A percentile compares a stretch with the other conserved stretches of the same genome.
These are phyloP conservation scores for Aphanomyces astaci DNA, from an alignment of 352 stramenopile species.

Conservation along the genomic window DNA sequence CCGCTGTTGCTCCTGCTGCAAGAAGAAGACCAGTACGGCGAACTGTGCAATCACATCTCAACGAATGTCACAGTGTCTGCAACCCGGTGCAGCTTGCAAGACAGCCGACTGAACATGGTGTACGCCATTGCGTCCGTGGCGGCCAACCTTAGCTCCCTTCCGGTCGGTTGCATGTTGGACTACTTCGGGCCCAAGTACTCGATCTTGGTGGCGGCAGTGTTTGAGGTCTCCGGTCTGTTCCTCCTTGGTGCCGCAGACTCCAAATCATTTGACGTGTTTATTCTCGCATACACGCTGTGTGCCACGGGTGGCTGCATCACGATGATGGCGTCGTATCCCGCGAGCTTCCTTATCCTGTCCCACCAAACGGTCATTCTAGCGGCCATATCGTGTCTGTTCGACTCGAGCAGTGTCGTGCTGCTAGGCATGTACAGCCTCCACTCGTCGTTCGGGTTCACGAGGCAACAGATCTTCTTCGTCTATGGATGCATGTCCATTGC, in stretches of 20 bases:
- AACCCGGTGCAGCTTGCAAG: slow-evolving; percentile 61
- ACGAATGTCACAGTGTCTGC: not conserved
- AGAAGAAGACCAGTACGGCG: slow-evolving; percentile 71
- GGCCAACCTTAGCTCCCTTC: slow-evolving; percentile 68
- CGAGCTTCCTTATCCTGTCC: slow-evolving; percentile 62
- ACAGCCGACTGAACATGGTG: slow-evolving; percentile 84
- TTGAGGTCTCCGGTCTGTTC: slow-evolving; percentile 62
- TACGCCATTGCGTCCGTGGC: slow-evolving; percentile 72
- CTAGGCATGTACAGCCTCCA: slow-evolving; percentile 54
- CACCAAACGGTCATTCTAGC: slow-evolving; percentile 72
- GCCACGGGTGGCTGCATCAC: slow-evolving; percentile 67
- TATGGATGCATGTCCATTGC: slow-evolving; percentile 35
- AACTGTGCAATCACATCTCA: slow-evolving; percentile 42
- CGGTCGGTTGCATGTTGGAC: slow-evolving; percentile 75
- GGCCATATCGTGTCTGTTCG: slow-evolving; percentile 69
- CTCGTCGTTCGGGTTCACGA: slow-evolving; percentile 36
- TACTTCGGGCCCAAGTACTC: slow-evolving; percentile 49
- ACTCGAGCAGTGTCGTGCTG: slow-evolving; percentile 67
- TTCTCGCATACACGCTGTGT: slow-evolving; percentile 57
- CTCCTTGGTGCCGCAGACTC: slow-evolving; percentile 70
- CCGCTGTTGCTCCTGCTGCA: slow-evolving; percentile 76
- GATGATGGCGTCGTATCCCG: slow-evolving; percentile 72
- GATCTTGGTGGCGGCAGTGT: slow-evolving; percentile 39
- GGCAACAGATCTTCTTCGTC: slow-evolving; percentile 42
- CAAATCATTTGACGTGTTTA: slow-evolving; percentile 62